A percentile compares a stretch with the other conserved stretches of the same genome.
Conservation (phyloP, 2,329 filamentous ascomycete genomes). For the Arthrobotrys musiformis region DNA sequence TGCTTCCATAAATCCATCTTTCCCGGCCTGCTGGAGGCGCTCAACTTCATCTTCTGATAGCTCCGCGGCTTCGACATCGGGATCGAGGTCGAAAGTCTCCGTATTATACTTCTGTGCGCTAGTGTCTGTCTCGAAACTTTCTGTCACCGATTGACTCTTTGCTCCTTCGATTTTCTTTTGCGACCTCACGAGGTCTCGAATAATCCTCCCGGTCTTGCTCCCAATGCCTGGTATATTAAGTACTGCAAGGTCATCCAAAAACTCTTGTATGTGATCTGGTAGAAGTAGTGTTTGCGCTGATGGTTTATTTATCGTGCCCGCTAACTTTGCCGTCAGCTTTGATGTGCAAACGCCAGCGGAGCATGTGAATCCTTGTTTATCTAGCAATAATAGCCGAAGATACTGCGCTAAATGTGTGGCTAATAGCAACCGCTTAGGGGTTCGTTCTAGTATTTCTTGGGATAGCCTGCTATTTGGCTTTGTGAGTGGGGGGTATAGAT, state of each 20-base stretch:
- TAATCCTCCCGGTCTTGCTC: slow-evolving; percentile 76
- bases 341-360: slow-evolving; percentile 89
- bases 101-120: slow-evolving; percentile 61
- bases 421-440: slow-evolving; percentile 74
- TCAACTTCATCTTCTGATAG: slow-evolving; percentile 28
- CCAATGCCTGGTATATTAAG: slow-evolving; percentile 87
- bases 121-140: slow-evolving; percentile 57
- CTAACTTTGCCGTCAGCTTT: slow-evolving; percentile 86
- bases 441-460: slow-evolving; percentile 59
- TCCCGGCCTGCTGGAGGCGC: slow-evolving; percentile 13
- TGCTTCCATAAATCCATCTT: slow-evolving; percentile 45
- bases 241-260: slow-evolving; percentile 80
- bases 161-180: slow-evolving; percentile 44
- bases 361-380: slow-evolving; percentile 82
- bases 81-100: slow-evolving; percentile 68
- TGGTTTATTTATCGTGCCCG: slow-evolving; percentile 85
- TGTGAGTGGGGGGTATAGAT: slow-evolving; percentile 66
- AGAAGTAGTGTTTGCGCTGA: slow-evolving; percentile 85
- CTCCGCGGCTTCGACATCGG: slow-evolving; percentile 65
- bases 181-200: slow-evolving; percentile 72
- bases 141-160: slow-evolving; percentile 12
- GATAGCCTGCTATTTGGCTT: slow-evolving; percentile 56
- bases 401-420: slow-evolving; percentile 83
- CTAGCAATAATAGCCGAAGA: slow-evolving; percentile 77
- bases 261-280: slow-evolving; percentile 73